A percentile compares a stretch with the other conserved stretches of the same genome.
These are phyloP conservation scores for Fomitopsis palustris DNA, from an alignment of 1,284 basidiomycete species.

Conservation along the genomic window DNA sequence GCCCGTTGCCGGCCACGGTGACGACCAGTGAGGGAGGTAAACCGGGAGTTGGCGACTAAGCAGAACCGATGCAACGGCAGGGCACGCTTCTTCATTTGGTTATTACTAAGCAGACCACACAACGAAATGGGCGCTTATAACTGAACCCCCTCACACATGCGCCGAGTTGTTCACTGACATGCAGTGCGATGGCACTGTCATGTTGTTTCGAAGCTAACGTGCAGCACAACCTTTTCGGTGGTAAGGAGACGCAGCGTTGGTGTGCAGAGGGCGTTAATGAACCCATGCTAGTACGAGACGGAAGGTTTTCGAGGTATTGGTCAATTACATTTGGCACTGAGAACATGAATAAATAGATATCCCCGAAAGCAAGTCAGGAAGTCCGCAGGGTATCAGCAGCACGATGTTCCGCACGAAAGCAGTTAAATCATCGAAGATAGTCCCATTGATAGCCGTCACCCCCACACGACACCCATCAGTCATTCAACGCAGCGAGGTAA, in stretches of 20 bases:
- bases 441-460: background rate
- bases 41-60: background rate
- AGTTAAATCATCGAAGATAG: background rate
- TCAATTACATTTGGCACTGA: background rate
- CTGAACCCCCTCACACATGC: background rate
- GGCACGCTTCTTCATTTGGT: background rate
- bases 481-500: constrained; percentile 1
- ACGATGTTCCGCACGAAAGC: background rate
- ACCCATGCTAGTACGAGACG: too few relatives aligned
- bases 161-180: too few relatives aligned
- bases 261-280: too few relatives aligned
- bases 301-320: background rate
- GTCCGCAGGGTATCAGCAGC: background rate
- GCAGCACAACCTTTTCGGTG: too few relatives aligned
- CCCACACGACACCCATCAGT: background rate
- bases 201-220: too few relatives aligned
- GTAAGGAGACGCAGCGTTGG: too few relatives aligned
- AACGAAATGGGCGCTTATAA: background rate
- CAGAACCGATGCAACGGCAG: constrained; percentile 2
- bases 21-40: constrained; percentile 4
- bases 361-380: background rate
- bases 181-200: too few relatives aligned
- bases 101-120: background rate
- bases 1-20: constrained; percentile 8
- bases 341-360: background rate